Base-by-base conservation (phyloP, 768 basidiomycete species). In the Pleurotus giganteus region DNA sequence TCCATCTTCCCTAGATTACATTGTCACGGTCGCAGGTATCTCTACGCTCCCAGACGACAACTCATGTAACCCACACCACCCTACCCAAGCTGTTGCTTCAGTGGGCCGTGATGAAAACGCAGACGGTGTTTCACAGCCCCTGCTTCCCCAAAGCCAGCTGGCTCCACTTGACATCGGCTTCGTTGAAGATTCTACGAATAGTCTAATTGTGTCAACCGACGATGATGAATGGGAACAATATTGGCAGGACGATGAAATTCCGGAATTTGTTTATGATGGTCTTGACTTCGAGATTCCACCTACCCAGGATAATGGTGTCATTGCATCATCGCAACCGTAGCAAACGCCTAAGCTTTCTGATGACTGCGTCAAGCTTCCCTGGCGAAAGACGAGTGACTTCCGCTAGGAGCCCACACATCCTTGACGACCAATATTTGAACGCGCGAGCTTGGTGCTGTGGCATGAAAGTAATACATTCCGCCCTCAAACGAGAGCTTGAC, bases 1-100 rank as follows among this genome's bases (percentile, higher is more conserved):
- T 0, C 79, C 86, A 1, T 72, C 71, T 15, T 86, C 85, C 11
- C 66, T 90, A 54, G 92, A 97, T 66, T 96, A 88, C 59, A 74
- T 92, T 55, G 77, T 97, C 46, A 80, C 85, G 4, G 62, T 73
- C 13, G 69, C 74, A 19, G 94, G 92, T 6, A 71, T 94, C 61
- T 61, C 57, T 13, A 42, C 59, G 46, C 46, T 74, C 24, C 61
- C 68, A 21, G 65, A 63, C 12, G 65, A 59, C 15, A 58, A 60
- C 19, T 39, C 37, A 28, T 46, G 37, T 9, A 47, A 55, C 15
- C 47, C 37, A 15, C 15, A 29, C 29, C 24, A 39, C 31, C 39
- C 47, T 37, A 32, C 12, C 29, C 15, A n/a, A 15, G 15, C 50
- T 31, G 57, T 50, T 32, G 15, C 39, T 13, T 15, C 19, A 7